These are phyloP conservation scores for Plectosphaerella plurivora DNA, from an alignment of 2,329 filamentous ascomycete species.

Conservation along the genomic window DNA sequence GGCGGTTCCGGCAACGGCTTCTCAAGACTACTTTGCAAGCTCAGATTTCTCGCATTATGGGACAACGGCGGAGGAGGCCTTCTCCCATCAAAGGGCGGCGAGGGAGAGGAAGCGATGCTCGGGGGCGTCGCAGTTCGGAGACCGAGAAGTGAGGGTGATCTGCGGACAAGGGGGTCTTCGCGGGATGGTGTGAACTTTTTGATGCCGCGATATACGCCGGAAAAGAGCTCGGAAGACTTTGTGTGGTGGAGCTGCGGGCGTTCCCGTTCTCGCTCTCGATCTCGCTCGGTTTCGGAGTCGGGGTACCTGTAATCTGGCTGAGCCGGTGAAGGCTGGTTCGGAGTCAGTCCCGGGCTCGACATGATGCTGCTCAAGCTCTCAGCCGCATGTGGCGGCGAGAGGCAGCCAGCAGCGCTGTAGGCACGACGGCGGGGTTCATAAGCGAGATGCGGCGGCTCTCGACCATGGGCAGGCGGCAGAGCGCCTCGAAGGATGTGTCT, in stretches of 20 bases:
- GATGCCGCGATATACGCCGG: constrained; percentile 48
- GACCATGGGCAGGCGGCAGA: not conserved
- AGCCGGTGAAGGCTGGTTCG: constrained; percentile 14
- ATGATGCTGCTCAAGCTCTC: constrained; percentile 1
- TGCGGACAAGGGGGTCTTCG: constrained; percentile 36
- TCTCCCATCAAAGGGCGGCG: constrained; percentile 17
- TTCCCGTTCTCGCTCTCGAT: constrained; percentile 13
- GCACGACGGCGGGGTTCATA: not conserved
- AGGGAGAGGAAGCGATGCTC: constrained; percentile 17
- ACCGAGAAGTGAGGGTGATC: constrained; percentile 38
- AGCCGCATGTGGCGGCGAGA: not conserved
- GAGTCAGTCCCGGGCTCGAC: constrained; percentile 26
- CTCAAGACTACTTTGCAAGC: constrained; percentile 51
- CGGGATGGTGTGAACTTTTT: constrained; percentile 40
- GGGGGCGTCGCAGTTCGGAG: constrained; percentile 26
- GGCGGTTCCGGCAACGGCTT: constrained; percentile 54
- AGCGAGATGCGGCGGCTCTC: not conserved
- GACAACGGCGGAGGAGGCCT: constrained; percentile 1
- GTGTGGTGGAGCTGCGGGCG: constrained; percentile 9
- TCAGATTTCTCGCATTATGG: constrained; percentile 51
- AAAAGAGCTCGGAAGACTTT: constrained; percentile 43
- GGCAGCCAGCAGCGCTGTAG: not conserved
- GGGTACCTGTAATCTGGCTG: constrained; percentile 33
- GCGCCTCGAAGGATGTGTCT: not conserved
- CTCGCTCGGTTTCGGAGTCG: constrained; percentile 40